These are phyloP conservation scores for Cladosporium phlei DNA, from an alignment of 2,329 filamentous ascomycete species.

Conservation along the genomic window DNA sequence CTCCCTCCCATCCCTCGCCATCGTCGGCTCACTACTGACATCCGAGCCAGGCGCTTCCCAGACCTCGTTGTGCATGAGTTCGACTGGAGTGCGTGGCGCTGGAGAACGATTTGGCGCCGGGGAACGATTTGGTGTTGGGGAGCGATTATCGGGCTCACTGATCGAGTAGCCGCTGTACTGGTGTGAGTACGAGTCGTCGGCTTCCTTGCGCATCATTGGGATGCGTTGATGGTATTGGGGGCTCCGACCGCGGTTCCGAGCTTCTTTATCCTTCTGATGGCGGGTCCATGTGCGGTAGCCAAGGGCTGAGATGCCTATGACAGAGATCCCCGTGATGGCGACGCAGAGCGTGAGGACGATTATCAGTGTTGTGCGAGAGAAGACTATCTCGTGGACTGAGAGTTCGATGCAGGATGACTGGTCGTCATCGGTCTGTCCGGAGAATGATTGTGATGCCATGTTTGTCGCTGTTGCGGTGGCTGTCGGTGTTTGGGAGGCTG, in stretches of 20 bases:
- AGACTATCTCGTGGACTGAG: slow-evolving; percentile 18
- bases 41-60: slow-evolving; percentile 22
- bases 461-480: no score
- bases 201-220: slow-evolving; percentile 22
- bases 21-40: background rate
- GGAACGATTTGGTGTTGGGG: no score
- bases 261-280: slow-evolving; percentile 15
- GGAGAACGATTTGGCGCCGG: no score
- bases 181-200: slow-evolving; percentile 23
- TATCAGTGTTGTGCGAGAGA: slow-evolving; percentile 26
- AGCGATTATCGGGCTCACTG: slow-evolving; percentile 26
- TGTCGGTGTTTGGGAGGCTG: background rate
- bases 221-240: slow-evolving; percentile 22
- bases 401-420: slow-evolving; percentile 13
- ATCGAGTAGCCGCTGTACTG: slow-evolving; percentile 23
- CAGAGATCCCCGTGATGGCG: slow-evolving; percentile 20
- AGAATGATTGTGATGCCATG: background rate
- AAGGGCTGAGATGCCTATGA: slow-evolving; percentile 19
- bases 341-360: slow-evolving; percentile 20
- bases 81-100: slow-evolving; percentile 24
- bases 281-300: slow-evolving; percentile 20
- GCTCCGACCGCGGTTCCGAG: slow-evolving; percentile 23
- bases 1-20: slow-evolving; percentile 12
- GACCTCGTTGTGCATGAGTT: slow-evolving; percentile 21
- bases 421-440: background rate